Evolutionary conservation across 345 rosid genomes (phyloP).

Genomic region (Eucalyptus decipiens): DNA sequence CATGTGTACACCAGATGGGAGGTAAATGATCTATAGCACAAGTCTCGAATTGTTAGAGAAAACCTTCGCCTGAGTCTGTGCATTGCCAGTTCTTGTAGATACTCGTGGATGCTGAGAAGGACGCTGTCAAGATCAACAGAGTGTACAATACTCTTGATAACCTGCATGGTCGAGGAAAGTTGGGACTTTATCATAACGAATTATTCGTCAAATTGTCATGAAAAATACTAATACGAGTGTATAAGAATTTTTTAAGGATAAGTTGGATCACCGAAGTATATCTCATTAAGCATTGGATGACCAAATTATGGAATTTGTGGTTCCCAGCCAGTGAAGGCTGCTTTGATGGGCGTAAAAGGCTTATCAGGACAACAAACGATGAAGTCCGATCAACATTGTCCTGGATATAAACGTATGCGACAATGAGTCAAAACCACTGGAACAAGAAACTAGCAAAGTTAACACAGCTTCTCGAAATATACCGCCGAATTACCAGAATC

Average conservation of each 20-base stretch:
- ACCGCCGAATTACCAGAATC: constrained; percentile 53
- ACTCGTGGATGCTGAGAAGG: constrained; percentile 89
- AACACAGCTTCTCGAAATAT: background rate
- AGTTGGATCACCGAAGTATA: constrained; percentile 65
- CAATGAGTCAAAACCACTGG: background rate
- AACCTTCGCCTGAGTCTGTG: constrained; percentile 94
- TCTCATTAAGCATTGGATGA: constrained; percentile 92
- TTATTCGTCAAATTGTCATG: background rate
- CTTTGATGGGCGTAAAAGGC: constrained; percentile 74
- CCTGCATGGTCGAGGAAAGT: constrained; percentile 29
- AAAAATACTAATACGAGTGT: background rate
- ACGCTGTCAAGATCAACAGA: constrained; percentile 95
- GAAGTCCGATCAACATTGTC: constrained; percentile 96
- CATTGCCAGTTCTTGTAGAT: constrained; percentile 94
- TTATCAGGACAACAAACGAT: constrained; percentile 86
- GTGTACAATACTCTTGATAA: constrained; percentile 86
- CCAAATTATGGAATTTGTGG: constrained; percentile 67
- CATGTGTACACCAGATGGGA: background rate
- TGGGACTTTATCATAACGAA: background rate
- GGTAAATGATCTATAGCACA: background rate
- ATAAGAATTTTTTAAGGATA: background rate
- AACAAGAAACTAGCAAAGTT: background rate
- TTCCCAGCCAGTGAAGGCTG: constrained; percentile 95
- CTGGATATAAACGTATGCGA: constrained; percentile 19
- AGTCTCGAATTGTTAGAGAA: background rate